Evolutionary conservation across 2,329 filamentous ascomycete species (phyloP).

Genomic region (Leptodontidium sp.): DNA sequence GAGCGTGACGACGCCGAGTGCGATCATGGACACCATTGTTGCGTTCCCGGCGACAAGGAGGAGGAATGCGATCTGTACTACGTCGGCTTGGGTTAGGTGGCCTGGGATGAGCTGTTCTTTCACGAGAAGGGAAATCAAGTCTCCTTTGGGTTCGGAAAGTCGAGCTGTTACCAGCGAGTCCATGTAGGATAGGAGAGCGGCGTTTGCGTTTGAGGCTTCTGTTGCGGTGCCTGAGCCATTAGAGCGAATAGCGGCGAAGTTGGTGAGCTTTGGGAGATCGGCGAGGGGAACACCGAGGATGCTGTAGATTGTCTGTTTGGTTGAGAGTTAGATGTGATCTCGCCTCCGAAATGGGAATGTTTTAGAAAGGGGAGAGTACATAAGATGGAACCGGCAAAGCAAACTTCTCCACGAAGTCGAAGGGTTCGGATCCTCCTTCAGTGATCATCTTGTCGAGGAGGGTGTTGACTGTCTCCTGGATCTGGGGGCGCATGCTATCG

Average conservation of each 20-base stretch:
- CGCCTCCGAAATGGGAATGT: neutral
- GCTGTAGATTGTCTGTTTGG: slow-evolving; percentile 55
- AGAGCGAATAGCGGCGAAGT: slow-evolving; percentile 56
- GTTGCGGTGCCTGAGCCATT: slow-evolving; percentile 57
- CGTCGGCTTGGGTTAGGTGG: slow-evolving; percentile 43
- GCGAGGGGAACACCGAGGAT: slow-evolving; percentile 58
- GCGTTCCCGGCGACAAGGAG: slow-evolving; percentile 60
- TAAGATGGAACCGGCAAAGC: slow-evolving; percentile 58
- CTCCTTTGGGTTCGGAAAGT: slow-evolving; percentile 51
- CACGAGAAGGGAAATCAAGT: slow-evolving; percentile 54
- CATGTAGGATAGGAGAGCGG: slow-evolving; percentile 57
- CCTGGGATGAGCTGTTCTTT: slow-evolving; percentile 44
- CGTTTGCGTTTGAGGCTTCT: slow-evolving; percentile 55
- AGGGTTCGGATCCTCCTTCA: slow-evolving; percentile 49
- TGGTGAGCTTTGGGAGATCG: slow-evolving; percentile 55
- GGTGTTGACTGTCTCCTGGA: slow-evolving; percentile 55
- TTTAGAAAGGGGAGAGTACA: slow-evolving; percentile 42
- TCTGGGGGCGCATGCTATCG: slow-evolving; percentile 53
- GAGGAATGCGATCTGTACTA: slow-evolving; percentile 57
- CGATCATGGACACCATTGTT: slow-evolving; percentile 61
- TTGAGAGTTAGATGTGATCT: slow-evolving; percentile 3
- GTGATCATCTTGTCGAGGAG: slow-evolving; percentile 53
- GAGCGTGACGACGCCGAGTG: slow-evolving; percentile 55
- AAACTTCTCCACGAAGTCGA: slow-evolving; percentile 57
- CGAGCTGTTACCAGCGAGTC: slow-evolving; percentile 53